Evolutionary conservation across 1,284 basidiomycete species (phyloP).

Genomic region (Coniferiporia weirii): DNA sequence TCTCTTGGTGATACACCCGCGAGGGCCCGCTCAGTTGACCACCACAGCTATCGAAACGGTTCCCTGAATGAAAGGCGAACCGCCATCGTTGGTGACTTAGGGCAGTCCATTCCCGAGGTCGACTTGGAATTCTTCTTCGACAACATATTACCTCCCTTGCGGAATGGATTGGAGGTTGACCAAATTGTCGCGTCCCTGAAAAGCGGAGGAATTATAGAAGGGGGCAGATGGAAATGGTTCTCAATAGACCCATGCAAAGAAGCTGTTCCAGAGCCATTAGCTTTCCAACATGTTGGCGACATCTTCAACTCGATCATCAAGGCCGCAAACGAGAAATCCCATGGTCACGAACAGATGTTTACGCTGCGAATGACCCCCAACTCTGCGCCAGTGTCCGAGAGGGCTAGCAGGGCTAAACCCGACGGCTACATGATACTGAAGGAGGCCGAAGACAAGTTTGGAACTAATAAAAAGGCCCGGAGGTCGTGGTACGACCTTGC

Average conservation of each 20-base stretch:
- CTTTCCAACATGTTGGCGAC: background rate
- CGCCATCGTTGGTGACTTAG: too few relatives aligned
- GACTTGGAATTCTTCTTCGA: too few relatives aligned
- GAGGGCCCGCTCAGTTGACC: too few relatives aligned
- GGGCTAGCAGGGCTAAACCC: background rate
- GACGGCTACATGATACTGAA: background rate
- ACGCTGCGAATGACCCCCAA: background rate
- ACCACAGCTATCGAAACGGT: too few relatives aligned
- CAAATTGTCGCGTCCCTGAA: background rate
- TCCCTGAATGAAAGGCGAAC: too few relatives aligned
- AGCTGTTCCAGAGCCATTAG: too few relatives aligned
- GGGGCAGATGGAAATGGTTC: background rate
- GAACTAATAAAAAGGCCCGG: background rate
- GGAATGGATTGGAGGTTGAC: too few relatives aligned
- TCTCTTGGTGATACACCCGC: too few relatives aligned
- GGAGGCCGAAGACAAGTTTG: background rate
- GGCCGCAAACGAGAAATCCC: background rate
- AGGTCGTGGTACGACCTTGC: constrained; percentile 2
- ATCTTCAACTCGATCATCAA: background rate
- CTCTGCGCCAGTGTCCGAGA: background rate
- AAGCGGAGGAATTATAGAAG: background rate
- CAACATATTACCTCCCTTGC: too few relatives aligned
- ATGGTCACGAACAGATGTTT: background rate
- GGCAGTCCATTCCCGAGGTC: too few relatives aligned
- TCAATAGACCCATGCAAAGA: background rate